Percentiles rank a stretch among this genome's conserved stretches.
phyloP scores from a whole-genome alignment of 805 yeast genomes.

The Candida germanica region DNA sequence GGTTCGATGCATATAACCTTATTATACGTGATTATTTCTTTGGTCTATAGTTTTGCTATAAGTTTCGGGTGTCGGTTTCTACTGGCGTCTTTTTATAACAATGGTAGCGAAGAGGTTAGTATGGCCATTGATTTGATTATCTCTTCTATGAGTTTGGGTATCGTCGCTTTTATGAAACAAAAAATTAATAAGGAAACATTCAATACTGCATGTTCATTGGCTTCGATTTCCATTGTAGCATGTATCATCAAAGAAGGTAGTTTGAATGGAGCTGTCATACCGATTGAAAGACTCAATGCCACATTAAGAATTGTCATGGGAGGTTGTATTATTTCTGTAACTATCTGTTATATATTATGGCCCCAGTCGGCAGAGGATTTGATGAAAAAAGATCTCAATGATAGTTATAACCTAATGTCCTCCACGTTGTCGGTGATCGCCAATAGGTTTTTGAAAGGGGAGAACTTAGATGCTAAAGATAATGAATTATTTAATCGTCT shows the following conservation, averaged over 20 bases:
- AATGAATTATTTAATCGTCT: slow-evolving; percentile 33
- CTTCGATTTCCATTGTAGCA: slow-evolving; percentile 67
- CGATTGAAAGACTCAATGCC: slow-evolving; percentile 50
- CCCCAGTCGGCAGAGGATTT: slow-evolving; percentile 54
- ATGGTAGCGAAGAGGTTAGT: slow-evolving; percentile 48
- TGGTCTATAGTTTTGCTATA: slow-evolving; percentile 51
- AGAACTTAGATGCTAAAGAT: slow-evolving; percentile 40
- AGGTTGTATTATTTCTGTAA: slow-evolving; percentile 61
- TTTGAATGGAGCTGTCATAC: slow-evolving; percentile 54
- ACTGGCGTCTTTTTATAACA: slow-evolving; percentile 44
- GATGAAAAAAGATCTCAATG: slow-evolving; percentile 46
- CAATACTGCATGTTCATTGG: slow-evolving; percentile 77
- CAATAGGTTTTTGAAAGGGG: slow-evolving; percentile 49
- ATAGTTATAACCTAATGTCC: slow-evolving; percentile 52
- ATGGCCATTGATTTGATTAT: slow-evolving; percentile 52
- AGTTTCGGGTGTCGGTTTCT: slow-evolving; percentile 51
- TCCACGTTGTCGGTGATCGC: slow-evolving; percentile 44
- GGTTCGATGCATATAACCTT: slow-evolving; percentile 81
- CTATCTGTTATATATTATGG: slow-evolving; percentile 60
- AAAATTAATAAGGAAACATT: slow-evolving; percentile 64
- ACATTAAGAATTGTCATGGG: slow-evolving; percentile 54
- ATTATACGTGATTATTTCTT: slow-evolving; percentile 53
- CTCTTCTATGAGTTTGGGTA: slow-evolving; percentile 57
- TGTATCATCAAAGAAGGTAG: slow-evolving; percentile 75
- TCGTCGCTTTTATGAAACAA: slow-evolving; percentile 68